Evolutionary conservation across 1,139 yeast species (phyloP).

Genomic region (Saccharomyces uvarum): DNA sequence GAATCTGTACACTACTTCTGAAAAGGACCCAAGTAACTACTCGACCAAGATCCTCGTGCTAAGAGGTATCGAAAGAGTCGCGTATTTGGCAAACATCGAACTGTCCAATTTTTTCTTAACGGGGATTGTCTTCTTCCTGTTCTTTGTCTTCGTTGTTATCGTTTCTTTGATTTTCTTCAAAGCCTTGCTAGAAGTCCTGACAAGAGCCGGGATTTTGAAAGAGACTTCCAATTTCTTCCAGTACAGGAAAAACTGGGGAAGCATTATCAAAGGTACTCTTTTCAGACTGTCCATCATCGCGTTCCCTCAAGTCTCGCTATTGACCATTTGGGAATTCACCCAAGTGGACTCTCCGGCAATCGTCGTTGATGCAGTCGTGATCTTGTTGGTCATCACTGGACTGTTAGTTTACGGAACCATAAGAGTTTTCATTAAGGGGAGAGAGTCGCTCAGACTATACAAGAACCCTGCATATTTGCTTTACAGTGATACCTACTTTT

Average conservation of each 20-base stretch:
- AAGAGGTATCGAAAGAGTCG: constrained; percentile 88
- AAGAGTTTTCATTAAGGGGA: constrained; percentile 65
- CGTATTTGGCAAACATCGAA: constrained; percentile 78
- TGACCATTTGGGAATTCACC: constrained; percentile 86
- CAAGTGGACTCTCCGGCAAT: constrained; percentile 78
- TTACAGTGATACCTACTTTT: constrained; percentile 72
- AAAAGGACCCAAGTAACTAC: constrained; percentile 42
- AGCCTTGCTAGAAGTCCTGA: constrained; percentile 63
- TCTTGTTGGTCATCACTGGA: constrained; percentile 49
- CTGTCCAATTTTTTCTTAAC: constrained; percentile 80
- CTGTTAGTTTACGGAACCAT: constrained; percentile 67
- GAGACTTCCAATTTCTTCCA: constrained; percentile 56
- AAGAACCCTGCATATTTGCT: constrained; percentile 89
- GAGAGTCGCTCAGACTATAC: constrained; percentile 60
- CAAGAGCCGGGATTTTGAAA: constrained; percentile 51
- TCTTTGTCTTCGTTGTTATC: constrained; percentile 67
- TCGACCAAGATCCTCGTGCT: constrained; percentile 65
- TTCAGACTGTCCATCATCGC: constrained; percentile 76
- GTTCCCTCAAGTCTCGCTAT: constrained; percentile 74
- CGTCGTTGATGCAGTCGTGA: constrained; percentile 66
- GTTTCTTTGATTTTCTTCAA: constrained; percentile 61
- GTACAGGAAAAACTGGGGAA: constrained; percentile 74
- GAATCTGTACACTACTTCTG: constrained; percentile 62
- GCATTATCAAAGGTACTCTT: constrained; percentile 77
- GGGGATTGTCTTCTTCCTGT: constrained; percentile 71